A percentile compares a stretch with the other conserved stretches of the same genome.
phyloP scores from a whole-genome alignment of 1,139 yeast species.

The Suhomyces anneliseae region DNA sequence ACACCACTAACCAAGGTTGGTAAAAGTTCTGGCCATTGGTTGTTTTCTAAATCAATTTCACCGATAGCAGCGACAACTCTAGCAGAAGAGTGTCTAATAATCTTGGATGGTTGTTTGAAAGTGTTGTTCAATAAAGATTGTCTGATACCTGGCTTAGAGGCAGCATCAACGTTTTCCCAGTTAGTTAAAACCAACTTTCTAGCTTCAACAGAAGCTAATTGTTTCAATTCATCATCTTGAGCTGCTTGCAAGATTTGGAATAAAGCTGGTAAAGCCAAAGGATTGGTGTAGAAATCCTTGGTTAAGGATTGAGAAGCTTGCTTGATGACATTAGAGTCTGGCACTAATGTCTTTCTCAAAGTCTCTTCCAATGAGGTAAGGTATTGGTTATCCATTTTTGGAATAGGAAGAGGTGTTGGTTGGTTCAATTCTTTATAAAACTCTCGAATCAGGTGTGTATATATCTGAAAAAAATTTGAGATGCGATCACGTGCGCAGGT shows the following conservation, averaged over 20 bases:
- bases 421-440: too few relatives aligned
- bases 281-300: conserved; percentile 70
- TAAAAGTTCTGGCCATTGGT: conserved; percentile 77
- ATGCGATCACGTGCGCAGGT: conserved; percentile 12
- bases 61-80: conserved; percentile 89
- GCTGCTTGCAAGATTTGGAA: conserved; percentile 76
- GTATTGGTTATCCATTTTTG: conserved; percentile 65
- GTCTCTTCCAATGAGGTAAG: conserved; percentile 74
- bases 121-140: conserved; percentile 67
- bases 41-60: conserved; percentile 62
- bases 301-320: conserved; percentile 77
- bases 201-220: conserved; percentile 93
- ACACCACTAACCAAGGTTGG: conserved; percentile 72
- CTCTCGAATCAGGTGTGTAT: conserved; percentile 2
- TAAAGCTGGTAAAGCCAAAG: conserved; percentile 76
- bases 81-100: conserved; percentile 85
- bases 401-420: conserved; percentile 7
- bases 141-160: conserved; percentile 61
- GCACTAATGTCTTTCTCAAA: conserved; percentile 70
- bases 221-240: conserved; percentile 62
- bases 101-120: conserved; percentile 54
- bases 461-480: conserved; percentile 12
- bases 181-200: conserved; percentile 74
- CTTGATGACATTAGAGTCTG: conserved; percentile 76
- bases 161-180: conserved; percentile 65